Percentiles rank a stretch among this genome's conserved stretches.
phyloP scores from a whole-genome alignment of 257 asterid species.

The Solanum pennellii region DNA sequence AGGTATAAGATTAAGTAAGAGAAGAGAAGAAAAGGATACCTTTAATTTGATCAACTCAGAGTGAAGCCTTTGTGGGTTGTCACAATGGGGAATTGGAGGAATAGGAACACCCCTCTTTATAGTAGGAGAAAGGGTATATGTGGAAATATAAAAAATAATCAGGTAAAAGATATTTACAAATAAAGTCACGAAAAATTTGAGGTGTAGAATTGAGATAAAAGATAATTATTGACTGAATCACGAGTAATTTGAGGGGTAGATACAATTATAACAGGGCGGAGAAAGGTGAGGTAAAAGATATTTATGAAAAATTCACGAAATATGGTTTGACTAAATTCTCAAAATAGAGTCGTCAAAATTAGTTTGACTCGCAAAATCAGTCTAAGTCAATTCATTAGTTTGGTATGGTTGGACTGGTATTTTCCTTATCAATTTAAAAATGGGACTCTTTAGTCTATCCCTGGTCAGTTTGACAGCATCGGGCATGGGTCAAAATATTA shows the following conservation, averaged over 20 bases:
- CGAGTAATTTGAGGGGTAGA: background rate
- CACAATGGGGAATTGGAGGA: background rate
- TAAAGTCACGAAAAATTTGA: background rate
- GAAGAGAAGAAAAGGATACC: background rate
- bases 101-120: background rate
- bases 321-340: background rate
- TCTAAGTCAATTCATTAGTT: background rate
- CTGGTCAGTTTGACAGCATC: background rate
- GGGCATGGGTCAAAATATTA: background rate
- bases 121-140: background rate
- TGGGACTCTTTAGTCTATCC: background rate
- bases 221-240: background rate
- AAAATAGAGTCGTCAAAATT: background rate
- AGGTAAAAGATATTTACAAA: background rate
- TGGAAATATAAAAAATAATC: background rate
- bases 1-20: background rate
- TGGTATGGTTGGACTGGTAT: background rate
- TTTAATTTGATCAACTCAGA: background rate
- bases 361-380: background rate
- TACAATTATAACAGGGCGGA: background rate
- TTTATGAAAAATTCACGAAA: background rate
- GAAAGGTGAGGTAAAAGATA: too few species aligned
- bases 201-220: background rate
- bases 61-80: background rate
- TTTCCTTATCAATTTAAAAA: background rate